These are phyloP conservation scores for Diaporthe longicolla DNA, from an alignment of 2,329 filamentous ascomycete species.

Conservation along the genomic window DNA sequence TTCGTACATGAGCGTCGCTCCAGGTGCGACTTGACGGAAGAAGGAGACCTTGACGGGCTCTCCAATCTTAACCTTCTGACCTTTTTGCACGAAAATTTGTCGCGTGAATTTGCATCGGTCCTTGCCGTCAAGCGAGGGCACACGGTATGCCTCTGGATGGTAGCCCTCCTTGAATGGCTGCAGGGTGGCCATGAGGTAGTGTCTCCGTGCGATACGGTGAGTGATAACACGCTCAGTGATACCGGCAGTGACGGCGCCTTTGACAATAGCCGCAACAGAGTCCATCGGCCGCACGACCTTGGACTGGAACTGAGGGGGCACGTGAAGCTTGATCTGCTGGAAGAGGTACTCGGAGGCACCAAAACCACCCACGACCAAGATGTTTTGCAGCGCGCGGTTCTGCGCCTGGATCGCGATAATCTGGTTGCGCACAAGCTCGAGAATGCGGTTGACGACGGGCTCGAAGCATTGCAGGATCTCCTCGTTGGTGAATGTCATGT, in stretches of 20 bases:
- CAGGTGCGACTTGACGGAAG: slow-evolving; percentile 97
- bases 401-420: slow-evolving; percentile 99
- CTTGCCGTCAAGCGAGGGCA: slow-evolving; percentile 95
- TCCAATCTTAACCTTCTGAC: slow-evolving; percentile 98
- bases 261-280: slow-evolving; percentile 97
- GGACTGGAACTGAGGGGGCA: slow-evolving; percentile 97
- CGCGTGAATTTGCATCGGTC: slow-evolving; percentile 98
- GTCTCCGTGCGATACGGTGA: slow-evolving; percentile 94
- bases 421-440: slow-evolving; percentile 96
- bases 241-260: slow-evolving; percentile 96
- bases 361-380: slow-evolving; percentile 97
- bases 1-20: slow-evolving; percentile 99
- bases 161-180: slow-evolving; percentile 99
- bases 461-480: slow-evolving; percentile 99
- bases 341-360: slow-evolving; percentile 99
- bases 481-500: slow-evolving; percentile 99
- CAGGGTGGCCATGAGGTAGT: slow-evolving; percentile 99
- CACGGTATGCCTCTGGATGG: slow-evolving; percentile 97
- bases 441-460: slow-evolving; percentile 95
- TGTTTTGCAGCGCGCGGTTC: slow-evolving; percentile 93
- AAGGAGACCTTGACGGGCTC: slow-evolving; percentile 99
- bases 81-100: slow-evolving; percentile 98
- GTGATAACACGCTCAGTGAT: slow-evolving; percentile 98
- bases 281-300: slow-evolving; percentile 99
- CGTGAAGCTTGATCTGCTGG: slow-evolving; percentile 99